Percentiles rank a stretch among this genome's conserved stretches.
phyloP scores from a whole-genome alignment of 2,329 filamentous ascomycete genomes.

The Trichophyton rubrum region DNA sequence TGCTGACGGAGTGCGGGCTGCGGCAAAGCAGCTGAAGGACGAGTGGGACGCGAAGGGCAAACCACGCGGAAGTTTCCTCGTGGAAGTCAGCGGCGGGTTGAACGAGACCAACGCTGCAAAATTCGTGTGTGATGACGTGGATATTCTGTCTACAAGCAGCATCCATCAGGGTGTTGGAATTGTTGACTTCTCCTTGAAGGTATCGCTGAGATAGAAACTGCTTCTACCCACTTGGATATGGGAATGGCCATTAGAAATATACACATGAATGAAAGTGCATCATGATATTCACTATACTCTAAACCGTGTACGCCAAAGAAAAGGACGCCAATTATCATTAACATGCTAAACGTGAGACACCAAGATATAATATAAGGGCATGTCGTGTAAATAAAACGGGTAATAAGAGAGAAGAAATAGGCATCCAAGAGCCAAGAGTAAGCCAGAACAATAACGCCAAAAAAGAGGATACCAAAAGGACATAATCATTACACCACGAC shows the following conservation, averaged over 20 bases:
- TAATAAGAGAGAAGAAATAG: neutral
- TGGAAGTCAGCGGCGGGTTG: slow-evolving; percentile 88
- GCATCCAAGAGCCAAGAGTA: neutral
- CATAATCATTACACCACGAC: slow-evolving; percentile 14
- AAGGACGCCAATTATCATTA: neutral
- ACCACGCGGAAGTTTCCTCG: slow-evolving; percentile 52
- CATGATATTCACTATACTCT: too few species aligned
- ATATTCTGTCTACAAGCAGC: slow-evolving; percentile 90
- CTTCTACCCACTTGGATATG: neutral
- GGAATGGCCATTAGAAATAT: neutral
- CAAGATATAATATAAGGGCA: neutral
- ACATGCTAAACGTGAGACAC: neutral
- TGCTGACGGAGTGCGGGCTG: slow-evolving; percentile 60
- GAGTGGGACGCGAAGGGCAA: slow-evolving; percentile 63
- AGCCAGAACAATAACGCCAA: neutral
- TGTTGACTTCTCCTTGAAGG: slow-evolving; percentile 93
- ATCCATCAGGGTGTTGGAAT: slow-evolving; percentile 93
- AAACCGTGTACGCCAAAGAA: neutral
- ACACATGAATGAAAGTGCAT: neutral
- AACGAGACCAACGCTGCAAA: slow-evolving; percentile 68
- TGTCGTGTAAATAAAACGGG: neutral
- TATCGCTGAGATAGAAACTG: slow-evolving; percentile 31
- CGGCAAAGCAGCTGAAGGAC: slow-evolving; percentile 63
- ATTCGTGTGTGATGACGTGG: slow-evolving; percentile 67
- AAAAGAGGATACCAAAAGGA: neutral